phyloP scores from a whole-genome alignment of 495 filamentous ascomycete species.

The Penicillium ochrochloron region DNA sequence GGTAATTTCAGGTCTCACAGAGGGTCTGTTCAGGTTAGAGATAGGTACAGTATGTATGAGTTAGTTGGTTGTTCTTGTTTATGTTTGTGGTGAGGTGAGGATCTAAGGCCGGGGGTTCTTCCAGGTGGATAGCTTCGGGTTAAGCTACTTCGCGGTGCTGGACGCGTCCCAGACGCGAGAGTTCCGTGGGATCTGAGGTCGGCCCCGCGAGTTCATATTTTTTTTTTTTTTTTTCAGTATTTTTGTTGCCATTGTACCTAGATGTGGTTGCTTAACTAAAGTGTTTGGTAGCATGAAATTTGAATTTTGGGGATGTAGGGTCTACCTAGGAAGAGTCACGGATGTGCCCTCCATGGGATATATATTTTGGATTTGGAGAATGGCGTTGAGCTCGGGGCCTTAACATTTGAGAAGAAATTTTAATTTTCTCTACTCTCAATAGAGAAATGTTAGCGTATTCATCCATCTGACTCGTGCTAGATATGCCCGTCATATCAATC shows the following conservation, averaged over 20 bases:
- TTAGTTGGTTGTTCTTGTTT: neutral
- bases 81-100: neutral
- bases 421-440: too few species aligned
- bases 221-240: neutral
- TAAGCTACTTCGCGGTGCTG: neutral
- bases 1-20: neutral
- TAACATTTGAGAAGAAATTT: too few species aligned
- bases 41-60: too few species aligned
- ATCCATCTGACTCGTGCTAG: too few species aligned
- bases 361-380: too few species aligned
- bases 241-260: neutral
- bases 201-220: conserved; percentile 7
- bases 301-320: too few species aligned
- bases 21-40: too few species aligned
- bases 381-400: too few species aligned
- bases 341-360: too few species aligned
- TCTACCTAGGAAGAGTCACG: too few species aligned
- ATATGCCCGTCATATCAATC: neutral
- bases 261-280: neutral
- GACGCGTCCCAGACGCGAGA: conserved; percentile 9
- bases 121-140: neutral
- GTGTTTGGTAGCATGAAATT: neutral
- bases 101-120: too few species aligned
- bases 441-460: too few species aligned
- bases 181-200: conserved; percentile 13